phyloP scores from a whole-genome alignment of 1,284 basidiomycete species.

The Microbotryomycetes sp. region DNA sequence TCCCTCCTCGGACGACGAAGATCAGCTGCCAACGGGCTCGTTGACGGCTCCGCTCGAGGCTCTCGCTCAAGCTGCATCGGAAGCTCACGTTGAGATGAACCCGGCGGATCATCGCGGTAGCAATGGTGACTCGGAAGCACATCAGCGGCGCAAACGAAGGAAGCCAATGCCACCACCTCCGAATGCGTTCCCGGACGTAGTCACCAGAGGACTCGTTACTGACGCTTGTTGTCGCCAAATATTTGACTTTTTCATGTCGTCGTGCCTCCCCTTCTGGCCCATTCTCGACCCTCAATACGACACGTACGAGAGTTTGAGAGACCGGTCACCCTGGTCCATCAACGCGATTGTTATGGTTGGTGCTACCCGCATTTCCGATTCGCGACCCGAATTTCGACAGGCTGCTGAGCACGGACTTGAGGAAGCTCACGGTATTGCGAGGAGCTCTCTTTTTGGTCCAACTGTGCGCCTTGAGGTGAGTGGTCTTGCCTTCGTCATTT shows the following conservation, averaged over 20 bases:
- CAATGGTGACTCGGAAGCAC: not conserved
- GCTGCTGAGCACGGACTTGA: slow-evolving; percentile 7
- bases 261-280: slow-evolving; percentile 10
- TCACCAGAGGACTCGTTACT: not conserved
- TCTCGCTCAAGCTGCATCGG: slow-evolving; percentile 10
- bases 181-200: slow-evolving; percentile 14
- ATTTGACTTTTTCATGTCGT: slow-evolving; percentile 1
- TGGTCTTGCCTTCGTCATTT: not conserved
- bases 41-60: slow-evolving; percentile 18
- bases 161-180: slow-evolving; percentile 5
- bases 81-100: not conserved
- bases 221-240: not conserved
- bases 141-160: slow-evolving; percentile 1
- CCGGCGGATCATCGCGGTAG: not conserved
- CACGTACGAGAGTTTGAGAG: slow-evolving; percentile 1
- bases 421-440: slow-evolving; percentile 15
- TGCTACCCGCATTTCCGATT: not conserved
- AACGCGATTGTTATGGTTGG: slow-evolving; percentile 8
- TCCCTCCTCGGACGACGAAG: slow-evolving; percentile 8
- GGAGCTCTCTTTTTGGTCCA: slow-evolving; percentile 5
- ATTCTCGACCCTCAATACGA: slow-evolving; percentile 12
- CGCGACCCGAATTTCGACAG: not conserved
- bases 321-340: slow-evolving; percentile 9
- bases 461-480: slow-evolving; percentile 12
- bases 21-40: not conserved